These are phyloP conservation scores for Oryza officinalis DNA, from an alignment of 176 grass and related monocot genomes.

Conservation along the genomic window DNA sequence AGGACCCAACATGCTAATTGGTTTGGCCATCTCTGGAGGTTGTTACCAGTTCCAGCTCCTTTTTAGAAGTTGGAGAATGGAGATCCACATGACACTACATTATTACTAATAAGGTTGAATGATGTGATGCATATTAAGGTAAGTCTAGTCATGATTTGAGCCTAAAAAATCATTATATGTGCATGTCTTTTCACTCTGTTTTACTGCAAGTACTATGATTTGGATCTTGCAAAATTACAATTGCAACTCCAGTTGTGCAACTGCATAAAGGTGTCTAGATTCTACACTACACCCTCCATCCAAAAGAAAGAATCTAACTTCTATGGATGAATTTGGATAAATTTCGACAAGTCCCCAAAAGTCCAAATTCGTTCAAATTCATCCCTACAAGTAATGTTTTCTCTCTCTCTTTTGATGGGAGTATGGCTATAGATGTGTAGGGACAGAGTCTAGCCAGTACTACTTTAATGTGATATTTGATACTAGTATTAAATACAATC, in stretches of 20 bases:
- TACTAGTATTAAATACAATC: not conserved
- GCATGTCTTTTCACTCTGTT: not conserved
- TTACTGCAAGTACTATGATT: not conserved
- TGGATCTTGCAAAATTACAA: not conserved
- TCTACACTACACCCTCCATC: not conserved
- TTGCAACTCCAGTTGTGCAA: not conserved
- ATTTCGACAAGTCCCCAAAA: no score
- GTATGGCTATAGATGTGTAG: not conserved
- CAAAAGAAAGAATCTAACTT: no score
- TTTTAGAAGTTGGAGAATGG: not conserved
- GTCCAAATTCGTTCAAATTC: no score
- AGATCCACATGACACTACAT: not conserved
- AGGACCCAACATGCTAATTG: not conserved
- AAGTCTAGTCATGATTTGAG: constrained; percentile 5
- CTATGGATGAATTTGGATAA: no score
- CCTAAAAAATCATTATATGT: not conserved
- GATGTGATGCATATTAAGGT: not conserved
- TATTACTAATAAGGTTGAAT: not conserved
- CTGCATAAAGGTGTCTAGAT: not conserved
- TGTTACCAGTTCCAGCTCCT: not conserved
- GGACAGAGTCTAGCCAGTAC: not conserved
- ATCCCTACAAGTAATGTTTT: no score
- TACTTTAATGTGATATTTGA: not conserved
- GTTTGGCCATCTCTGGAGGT: not conserved
- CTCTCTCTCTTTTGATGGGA: no score